A percentile compares a stretch with the other conserved stretches of the same genome.
These are phyloP conservation scores for Talaromyces nanjingensis DNA, from an alignment of 495 filamentous ascomycete species.

Conservation along the genomic window DNA sequence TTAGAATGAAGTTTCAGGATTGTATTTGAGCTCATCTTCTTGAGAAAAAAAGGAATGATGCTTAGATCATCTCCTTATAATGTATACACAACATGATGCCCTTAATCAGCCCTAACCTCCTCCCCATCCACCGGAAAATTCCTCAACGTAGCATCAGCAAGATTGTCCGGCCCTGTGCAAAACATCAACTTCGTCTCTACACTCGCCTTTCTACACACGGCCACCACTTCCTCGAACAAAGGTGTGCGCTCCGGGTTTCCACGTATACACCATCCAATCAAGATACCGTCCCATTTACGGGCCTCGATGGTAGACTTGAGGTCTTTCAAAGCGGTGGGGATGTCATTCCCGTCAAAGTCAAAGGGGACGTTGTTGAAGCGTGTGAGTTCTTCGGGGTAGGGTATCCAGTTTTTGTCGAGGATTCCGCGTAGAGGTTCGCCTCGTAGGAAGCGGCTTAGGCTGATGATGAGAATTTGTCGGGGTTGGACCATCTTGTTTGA, in stretches of 20 bases:
- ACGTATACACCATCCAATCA: constrained; percentile 4
- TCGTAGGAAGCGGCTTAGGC: neutral
- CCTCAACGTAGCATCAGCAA: neutral
- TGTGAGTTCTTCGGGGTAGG: neutral
- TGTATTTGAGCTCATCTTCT: too few relatives aligned
- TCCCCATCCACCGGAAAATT: neutral
- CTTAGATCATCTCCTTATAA: too few relatives aligned
- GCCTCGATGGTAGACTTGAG: neutral
- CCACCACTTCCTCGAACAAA: neutral
- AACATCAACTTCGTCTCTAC: constrained; percentile 2
- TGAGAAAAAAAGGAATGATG: too few relatives aligned
- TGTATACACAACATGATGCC: neutral
- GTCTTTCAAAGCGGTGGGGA: neutral
- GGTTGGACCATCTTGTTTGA: neutral
- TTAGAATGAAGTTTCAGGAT: too few relatives aligned
- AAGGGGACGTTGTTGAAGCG: neutral
- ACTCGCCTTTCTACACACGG: neutral
- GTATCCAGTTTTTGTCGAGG: neutral
- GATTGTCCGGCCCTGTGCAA: constrained; percentile 1
- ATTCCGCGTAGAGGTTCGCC: neutral
- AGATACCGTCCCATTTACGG: neutral
- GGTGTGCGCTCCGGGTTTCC: neutral
- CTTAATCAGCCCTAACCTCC: neutral
- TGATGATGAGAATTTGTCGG: neutral
- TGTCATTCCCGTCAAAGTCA: neutral